Evolutionary conservation across 2,329 filamentous ascomycete species (phyloP), one percentile per base, ranked within the genome.

Genomic region (Bipolaris zeicola): DNA sequence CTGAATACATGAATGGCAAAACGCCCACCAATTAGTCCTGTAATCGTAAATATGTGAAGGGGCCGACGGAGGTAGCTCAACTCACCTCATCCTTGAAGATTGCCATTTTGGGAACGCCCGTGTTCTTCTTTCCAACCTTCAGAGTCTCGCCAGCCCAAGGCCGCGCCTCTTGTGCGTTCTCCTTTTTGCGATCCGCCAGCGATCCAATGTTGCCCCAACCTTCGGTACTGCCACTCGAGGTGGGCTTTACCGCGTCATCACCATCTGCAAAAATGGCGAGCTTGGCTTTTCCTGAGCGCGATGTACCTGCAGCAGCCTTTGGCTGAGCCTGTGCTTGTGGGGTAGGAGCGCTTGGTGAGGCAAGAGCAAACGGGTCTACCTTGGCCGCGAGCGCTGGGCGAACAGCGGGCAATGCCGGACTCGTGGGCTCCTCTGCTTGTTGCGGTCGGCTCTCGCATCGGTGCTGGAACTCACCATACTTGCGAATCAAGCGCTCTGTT

Each of bases 11-110:
- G 79, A 70, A 69, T 64, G 71, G 71, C 70, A 75, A 75, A 76
- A 74, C 75, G 76, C 76, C 79, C 78, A 77, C 79, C 78, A 83
- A 94, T 97, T 96, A 97, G 93, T 96, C 92, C 93, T 97, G 63
- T 62, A 67, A 68, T 71, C 67, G 71, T 75, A 74, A 70, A 71
- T 74, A 75, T 62, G 31, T 64, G 68, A 63, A 66, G 66, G 83
- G 84, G 68, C 39, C 56, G 52, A 60, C 52, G 55, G 44, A 58
- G 58, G 63, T 55, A 37, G 56, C 36, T 61, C 37, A 74, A 84
- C 92, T 89, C 89, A 99, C 95, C 90, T 90, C 83, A 83, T 99
- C 95, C 82, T 91, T 94, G 82, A 97, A 99, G 43, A 99, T 86
- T 71, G 89, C 82, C 87, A 99, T 89, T 82, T 97, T 98, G 51